Evolutionary conservation across 1,284 basidiomycete genomes (phyloP), one percentile per base, ranked within the genome.

Genomic region (Austroboletus novae-zelandiae): DNA sequence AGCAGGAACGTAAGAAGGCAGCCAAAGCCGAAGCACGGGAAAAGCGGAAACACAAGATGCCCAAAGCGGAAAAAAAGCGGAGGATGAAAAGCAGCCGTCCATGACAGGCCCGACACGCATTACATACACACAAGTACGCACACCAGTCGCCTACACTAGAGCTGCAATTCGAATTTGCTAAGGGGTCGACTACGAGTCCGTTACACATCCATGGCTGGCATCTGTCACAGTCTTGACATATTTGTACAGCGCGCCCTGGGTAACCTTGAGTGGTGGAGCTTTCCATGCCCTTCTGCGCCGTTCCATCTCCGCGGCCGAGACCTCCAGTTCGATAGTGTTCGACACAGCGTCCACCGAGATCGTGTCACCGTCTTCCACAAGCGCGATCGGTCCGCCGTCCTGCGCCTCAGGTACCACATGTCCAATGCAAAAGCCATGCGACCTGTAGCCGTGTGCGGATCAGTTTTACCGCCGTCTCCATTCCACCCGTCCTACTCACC

Each of bases 371-470:
- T 96, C 93, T 55, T 81, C 70, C 6, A 97, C 88, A 20, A 97
- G 80, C 10, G 89, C 94, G 63, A 97, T 96, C 7, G 93, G 91
- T 2, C 94, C 94, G 35, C 94, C 94, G 29, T 86, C 84, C 62
- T 91, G 89, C 7, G 92, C 92, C 68, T 94, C 92, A 36, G 89
- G 89, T 2, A 91, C 92, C 58, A 97, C 91, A 63, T 97, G 94
- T 4, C 94, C 93, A 51, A 95, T 89, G 61, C 87, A 88, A 75
- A 96, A 96, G 14, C 91, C 90, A 70, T 92, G 91, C 41, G 89
- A 91, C 60, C 89, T 86, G 58, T 31, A 41, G 35, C 23, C 31
- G 39, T 36, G 40, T 40, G 30, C 52, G 54, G 57, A 48, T 58
- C 40, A 52, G 46, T 51, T 45, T 41, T 57, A 37, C 46, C 47